Base-by-base conservation (phyloP, 768 basidiomycete species). In the Russula sp. region DNA sequence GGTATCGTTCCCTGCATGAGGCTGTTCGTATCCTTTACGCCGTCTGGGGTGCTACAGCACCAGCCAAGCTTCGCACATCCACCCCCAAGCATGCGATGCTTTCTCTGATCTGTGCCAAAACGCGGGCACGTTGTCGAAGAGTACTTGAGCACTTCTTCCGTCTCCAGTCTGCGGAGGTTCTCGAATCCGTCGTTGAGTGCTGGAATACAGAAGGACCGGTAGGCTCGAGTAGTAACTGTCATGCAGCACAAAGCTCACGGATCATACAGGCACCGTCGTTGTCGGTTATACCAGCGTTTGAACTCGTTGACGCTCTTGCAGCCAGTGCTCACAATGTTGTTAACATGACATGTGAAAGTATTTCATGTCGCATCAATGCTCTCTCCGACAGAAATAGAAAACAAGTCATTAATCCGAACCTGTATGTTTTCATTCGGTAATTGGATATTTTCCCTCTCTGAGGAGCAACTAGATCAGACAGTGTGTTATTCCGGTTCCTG, bases 81-180 rank as follows among this genome's bases (percentile, higher is more conserved):
- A 78, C 79, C 11, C 78, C 87, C 1, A 80, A 81, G 69, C 82
- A 88, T 58, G 90, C 90, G 39, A 83, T 87, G 1, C 63, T 93
- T 41, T 76, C 81, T 0, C 72, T 88, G 59, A 84, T 90, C 36
- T 89, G 82, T 69, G 81, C 70, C 54, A 83, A 88, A 41, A 81
- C 88, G 18, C 76, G 87, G 62, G 69, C 78, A 29, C 83, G 94
- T 38, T 87, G 88, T 70, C 83, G 86, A 34, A 82, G 90, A 56
- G 90, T 86, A 0, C 74, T 98, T 45, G 94, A 96, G 68, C 87
- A 89, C 61, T 75, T 97, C 7, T 96, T 95, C 77, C 87, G 88
- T 41, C 80, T 84, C 1, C 84, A 89, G 62, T 82, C 92, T 5
- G 73, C 80, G 3, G 93, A 96, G 69, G 87, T 97, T 4, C 78